Conservation (phyloP, 2,329 filamentous ascomycete species). For the Alternaria tenuissima region DNA sequence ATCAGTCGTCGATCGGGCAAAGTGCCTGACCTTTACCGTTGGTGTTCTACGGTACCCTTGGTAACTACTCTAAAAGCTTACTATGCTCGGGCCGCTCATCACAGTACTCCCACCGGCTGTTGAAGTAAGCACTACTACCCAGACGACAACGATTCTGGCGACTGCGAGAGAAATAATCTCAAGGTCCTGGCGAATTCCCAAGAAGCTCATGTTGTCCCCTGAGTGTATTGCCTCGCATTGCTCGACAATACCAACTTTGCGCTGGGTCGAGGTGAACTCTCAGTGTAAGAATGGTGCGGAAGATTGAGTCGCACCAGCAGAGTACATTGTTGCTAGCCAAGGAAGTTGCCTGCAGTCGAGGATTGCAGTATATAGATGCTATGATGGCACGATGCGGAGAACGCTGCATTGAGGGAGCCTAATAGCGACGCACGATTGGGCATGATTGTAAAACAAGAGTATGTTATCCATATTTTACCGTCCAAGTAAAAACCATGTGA, state of each 20-base stretch:
- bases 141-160: background rate
- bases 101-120: background rate
- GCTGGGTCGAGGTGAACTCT: background rate
- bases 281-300: background rate
- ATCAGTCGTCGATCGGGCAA: background rate
- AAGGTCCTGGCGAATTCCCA: background rate
- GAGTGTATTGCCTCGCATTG: rapidly evolving
- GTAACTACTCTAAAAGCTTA: background rate
- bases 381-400: background rate
- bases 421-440: background rate
- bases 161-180: background rate
- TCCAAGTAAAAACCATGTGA: background rate
- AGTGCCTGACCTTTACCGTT: background rate
- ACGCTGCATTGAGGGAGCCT: background rate
- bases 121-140: background rate
- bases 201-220: background rate
- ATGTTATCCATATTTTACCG: background rate
- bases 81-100: background rate
- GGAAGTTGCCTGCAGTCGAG: rapidly evolving
- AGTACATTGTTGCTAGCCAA: background rate
- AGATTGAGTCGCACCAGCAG: background rate
- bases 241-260: background rate
- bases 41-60: background rate
- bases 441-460: background rate
- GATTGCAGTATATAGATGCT: rapidly evolving